Base-by-base conservation (phyloP, 768 basidiomycete genomes). In the Pleurotus citrinopileatus region DNA sequence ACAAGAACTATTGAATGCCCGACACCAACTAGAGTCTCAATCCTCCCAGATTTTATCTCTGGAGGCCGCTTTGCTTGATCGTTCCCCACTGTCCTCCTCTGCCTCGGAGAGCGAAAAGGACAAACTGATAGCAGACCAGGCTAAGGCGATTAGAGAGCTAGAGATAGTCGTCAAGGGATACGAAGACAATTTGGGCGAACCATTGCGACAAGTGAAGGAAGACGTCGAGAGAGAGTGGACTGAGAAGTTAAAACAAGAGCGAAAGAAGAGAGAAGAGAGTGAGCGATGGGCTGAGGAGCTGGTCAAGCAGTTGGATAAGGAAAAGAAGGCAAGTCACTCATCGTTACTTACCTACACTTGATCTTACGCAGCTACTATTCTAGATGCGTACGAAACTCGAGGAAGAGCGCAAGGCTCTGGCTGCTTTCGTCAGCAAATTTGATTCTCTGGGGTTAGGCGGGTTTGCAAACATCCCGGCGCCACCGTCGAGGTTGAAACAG, bases 11-110 rank as follows among this genome's bases (percentile, higher is more conserved):
- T 83, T 95, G 15, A 76, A 84, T 0, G 84, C 91, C 1, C 80
- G 89, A 23, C 79, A 84, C 17, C 82, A 94, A 58, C 69, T 96
- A 29, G 88, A 93, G 38, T 81, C 87, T 0, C 93, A 96, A 61
- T 79, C 85, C 0, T 86, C 80, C 5, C 91, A 95, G 60, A 91
- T 96, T 44, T 76, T 93, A 2, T 89, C 91, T 0, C 78, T 96
- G 2, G 90, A 94, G 66, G 84, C 82, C 0, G 82, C 91, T 0
- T 76, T 96, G 4, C 77, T 82, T 2, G 78, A 87, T 5, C 81
- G 90, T 3, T 89, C 91, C 0, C 76, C 80, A 29, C 68, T 88
- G 8, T 81, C 86, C 1, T 71, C 80, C 0, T 80, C 83, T 50
- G 86, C 87, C 22, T 76, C 87, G 0, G 86, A 87, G 54, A 73